Evolutionary conservation across 129 eudicot genomes (phyloP).

Genomic region (Centrapalus pauciflorus): DNA sequence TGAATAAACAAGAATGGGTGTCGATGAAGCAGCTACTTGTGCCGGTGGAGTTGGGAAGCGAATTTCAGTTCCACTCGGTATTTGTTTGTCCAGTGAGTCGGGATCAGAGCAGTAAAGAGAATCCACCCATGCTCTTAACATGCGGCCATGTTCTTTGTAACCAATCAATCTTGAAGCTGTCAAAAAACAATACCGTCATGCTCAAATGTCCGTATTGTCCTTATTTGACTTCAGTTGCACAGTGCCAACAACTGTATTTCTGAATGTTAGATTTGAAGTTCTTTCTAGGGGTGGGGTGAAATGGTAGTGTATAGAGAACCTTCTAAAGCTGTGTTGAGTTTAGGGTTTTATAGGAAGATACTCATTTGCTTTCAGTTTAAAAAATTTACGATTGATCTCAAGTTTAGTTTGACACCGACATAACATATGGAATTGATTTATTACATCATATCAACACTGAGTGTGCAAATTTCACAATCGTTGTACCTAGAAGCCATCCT

Average conservation of each 20-base stretch:
- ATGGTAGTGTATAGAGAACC: conserved; percentile 14
- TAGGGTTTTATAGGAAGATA: neutral
- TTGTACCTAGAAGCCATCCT: neutral
- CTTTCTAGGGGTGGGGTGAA: neutral
- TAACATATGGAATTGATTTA: too few relatives aligned
- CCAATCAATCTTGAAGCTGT: conserved; percentile 29
- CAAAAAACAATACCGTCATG: conserved; percentile 19
- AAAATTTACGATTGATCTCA: too few relatives aligned
- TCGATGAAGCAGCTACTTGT: conserved; percentile 32
- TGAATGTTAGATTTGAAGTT: neutral
- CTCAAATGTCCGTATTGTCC: conserved; percentile 35
- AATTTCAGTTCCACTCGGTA: conserved; percentile 33
- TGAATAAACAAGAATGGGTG: conserved; percentile 31
- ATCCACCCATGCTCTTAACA: conserved; percentile 35
- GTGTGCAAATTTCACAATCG: neutral
- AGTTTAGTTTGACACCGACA: too few relatives aligned
- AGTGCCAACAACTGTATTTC: conserved; percentile 32
- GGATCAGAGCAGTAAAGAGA: conserved; percentile 31
- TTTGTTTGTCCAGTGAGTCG: conserved; percentile 41
- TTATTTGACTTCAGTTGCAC: conserved; percentile 17
- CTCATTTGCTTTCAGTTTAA: too few relatives aligned
- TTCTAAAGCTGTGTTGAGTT: neutral
- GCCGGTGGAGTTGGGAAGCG: conserved; percentile 31
- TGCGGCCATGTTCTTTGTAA: conserved; percentile 33
- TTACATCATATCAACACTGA: neutral